phyloP scores from a whole-genome alignment of 2,329 filamentous ascomycete genomes.

The Talaromyces pinophilus region DNA sequence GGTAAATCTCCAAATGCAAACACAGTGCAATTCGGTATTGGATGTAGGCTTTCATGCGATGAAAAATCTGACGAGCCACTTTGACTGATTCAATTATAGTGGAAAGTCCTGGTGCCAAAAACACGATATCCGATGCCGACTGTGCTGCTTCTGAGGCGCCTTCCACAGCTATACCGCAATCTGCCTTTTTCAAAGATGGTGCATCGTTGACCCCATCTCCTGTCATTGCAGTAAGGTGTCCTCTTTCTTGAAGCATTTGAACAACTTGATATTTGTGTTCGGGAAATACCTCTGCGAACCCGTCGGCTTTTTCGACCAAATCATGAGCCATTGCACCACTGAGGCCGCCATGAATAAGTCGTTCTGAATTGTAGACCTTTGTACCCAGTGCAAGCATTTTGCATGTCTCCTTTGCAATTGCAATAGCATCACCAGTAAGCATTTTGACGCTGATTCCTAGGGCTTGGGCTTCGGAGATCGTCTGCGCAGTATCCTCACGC shows the following conservation, averaged over 20 bases:
- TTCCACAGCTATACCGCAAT: slow-evolving; percentile 73
- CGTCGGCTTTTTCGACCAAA: slow-evolving; percentile 72
- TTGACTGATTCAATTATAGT: slow-evolving; percentile 74
- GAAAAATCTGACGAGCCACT: slow-evolving; percentile 72
- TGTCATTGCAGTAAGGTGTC: slow-evolving; percentile 73
- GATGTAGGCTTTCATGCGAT: slow-evolving; percentile 76
- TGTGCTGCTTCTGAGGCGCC: slow-evolving; percentile 72
- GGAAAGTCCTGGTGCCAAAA: slow-evolving; percentile 69
- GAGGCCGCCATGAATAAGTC: slow-evolving; percentile 73
- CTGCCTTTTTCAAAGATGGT: slow-evolving; percentile 71
- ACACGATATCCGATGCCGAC: slow-evolving; percentile 72
- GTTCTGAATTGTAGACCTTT: slow-evolving; percentile 79
- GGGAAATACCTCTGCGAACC: slow-evolving; percentile 73
- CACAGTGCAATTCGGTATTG: slow-evolving; percentile 76
- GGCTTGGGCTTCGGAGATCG: slow-evolving; percentile 72
- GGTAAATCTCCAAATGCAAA: slow-evolving; percentile 73
- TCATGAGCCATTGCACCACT: slow-evolving; percentile 73
- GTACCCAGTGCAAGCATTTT: slow-evolving; percentile 77
- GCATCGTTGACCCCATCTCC: slow-evolving; percentile 75
- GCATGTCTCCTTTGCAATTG: slow-evolving; percentile 79
- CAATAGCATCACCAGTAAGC: slow-evolving; percentile 77
- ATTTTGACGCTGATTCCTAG: slow-evolving; percentile 78
- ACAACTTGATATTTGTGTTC: slow-evolving; percentile 77
- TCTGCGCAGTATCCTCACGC: slow-evolving; percentile 75
- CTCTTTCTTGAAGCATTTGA: slow-evolving; percentile 72